Base-by-base conservation (phyloP, 495 filamentous ascomycete genomes). In the Penicillium ucsense region DNA sequence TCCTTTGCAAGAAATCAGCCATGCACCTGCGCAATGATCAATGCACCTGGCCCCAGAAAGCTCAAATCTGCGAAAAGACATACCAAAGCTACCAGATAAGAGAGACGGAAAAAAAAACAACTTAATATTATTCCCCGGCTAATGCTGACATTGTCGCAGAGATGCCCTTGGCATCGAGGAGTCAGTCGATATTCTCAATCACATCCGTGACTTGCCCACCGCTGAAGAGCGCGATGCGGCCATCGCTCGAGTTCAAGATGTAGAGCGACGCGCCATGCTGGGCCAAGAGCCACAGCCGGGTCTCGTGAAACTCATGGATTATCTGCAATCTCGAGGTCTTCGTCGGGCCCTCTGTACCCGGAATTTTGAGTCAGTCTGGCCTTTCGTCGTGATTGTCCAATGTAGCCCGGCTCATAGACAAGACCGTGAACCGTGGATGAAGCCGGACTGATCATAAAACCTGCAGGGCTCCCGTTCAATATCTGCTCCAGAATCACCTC, bases 321-420 rank as follows among this genome's bases (percentile, higher is more conserved):
- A 92, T 64, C 76, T 96, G 0, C 80, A 94, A 52, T 61, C 66
- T 4, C 72, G 74, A 12, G 63, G 65, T 1, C 57, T 96, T 2
- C 77, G 72, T 45, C 88, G 92, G 62, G 92, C 77, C 0, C 86
- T 98, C 50, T 95, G 90, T 68, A 98, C 92, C 5, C 75, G 92
- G 57, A 98, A 98, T 71, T 96, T 95, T 56, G 89, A 94, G 75
- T 80, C 71, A 43, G 66, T 30, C 8, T 3, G 39, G 31, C 20
- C 20, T 20, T 20, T 41, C 4, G 31, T 31, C 31, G 2, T 6
- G 5, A 28, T 39, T 27, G 20, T 20, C 12, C 10, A 38, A 11
- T 20, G 9, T 8, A 41, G 5, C 11, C 1, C 6, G n/a, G 4
- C n/a, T 10, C 11, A 6, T n/a, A 30, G 29, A 41, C 8, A 6